Percentiles rank a stretch among this genome's conserved stretches.
These are phyloP conservation scores for Kodamaea hsintzibuensis DNA, from an alignment of 805 yeast genomes.

Conservation along the genomic window DNA sequence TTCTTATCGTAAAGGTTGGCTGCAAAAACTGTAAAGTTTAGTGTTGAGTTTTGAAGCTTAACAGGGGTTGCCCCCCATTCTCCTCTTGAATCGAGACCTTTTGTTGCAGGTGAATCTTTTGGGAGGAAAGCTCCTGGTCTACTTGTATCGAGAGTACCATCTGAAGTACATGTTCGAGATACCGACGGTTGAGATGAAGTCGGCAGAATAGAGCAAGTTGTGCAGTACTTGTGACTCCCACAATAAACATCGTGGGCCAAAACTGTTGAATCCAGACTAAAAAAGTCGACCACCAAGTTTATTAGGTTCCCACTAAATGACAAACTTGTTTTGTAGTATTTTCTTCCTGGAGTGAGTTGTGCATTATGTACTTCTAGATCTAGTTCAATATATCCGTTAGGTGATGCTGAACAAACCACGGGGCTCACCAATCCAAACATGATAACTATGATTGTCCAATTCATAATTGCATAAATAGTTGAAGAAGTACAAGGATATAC, in stretches of 20 bases:
- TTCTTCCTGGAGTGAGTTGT: no score
- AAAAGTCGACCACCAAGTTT: background rate
- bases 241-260: background rate
- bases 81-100: background rate
- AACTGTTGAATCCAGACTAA: background rate
- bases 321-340: background rate
- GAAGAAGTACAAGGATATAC: no score
- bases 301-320: background rate
- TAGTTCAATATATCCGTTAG: no score
- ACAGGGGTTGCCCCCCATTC: background rate
- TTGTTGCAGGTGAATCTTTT: background rate
- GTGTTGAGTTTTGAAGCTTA: background rate
- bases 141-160: background rate
- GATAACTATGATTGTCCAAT: no score
- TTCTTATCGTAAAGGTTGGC: background rate
- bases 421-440: no score
- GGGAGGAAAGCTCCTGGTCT: background rate
- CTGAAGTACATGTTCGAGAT: background rate
- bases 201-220: background rate
- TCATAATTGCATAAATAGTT: no score
- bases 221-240: background rate
- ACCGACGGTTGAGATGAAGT: background rate
- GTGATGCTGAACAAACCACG: no score
- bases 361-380: no score
- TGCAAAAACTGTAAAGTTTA: background rate